Conservation (phyloP, 768 basidiomycete species). For the Cystofilobasidium macerans region DNA sequence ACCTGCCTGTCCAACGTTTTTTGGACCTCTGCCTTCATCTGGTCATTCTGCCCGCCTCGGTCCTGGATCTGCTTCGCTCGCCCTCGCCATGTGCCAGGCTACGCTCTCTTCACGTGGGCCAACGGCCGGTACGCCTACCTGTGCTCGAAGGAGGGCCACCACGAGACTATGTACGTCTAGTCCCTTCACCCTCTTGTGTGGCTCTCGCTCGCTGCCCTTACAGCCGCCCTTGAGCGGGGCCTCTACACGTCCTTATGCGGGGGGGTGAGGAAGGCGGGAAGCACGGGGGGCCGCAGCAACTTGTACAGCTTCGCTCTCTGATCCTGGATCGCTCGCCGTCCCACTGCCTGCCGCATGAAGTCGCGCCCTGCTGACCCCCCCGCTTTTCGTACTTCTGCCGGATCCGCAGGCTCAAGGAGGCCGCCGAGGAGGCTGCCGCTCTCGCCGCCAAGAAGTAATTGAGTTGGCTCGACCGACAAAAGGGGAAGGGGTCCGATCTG, state of each 20-base stretch:
- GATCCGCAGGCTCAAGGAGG: neutral
- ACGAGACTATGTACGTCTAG: neutral
- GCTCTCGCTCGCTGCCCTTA: neutral
- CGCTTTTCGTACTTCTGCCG: neutral
- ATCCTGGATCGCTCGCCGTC: too few relatives aligned
- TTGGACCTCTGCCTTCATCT: too few relatives aligned
- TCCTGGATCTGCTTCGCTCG: neutral
- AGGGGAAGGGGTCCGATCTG: too few relatives aligned
- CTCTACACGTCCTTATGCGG: too few relatives aligned
- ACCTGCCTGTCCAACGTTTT: too few relatives aligned
- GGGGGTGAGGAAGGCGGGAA: too few relatives aligned
- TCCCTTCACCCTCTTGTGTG: neutral
- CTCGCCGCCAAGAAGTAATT: neutral
- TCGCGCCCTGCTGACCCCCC: neutral
- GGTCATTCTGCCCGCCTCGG: neutral
- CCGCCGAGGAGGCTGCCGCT: neutral
- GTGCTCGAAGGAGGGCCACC: constrained; percentile 8
- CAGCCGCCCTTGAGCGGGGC: too few relatives aligned
- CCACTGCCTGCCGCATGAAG: too few relatives aligned
- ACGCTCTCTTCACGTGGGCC: constrained; percentile 4
- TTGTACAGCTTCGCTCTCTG: too few relatives aligned
- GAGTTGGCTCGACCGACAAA: too few relatives aligned
- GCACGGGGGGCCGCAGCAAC: too few relatives aligned
- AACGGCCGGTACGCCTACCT: constrained; percentile 5
- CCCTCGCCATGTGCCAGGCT: neutral